Percentiles rank a stretch among this genome's conserved stretches.
These are phyloP conservation scores for Rhodosporidiobolus sp. DNA, from an alignment of 768 basidiomycete genomes.

Conservation along the genomic window DNA sequence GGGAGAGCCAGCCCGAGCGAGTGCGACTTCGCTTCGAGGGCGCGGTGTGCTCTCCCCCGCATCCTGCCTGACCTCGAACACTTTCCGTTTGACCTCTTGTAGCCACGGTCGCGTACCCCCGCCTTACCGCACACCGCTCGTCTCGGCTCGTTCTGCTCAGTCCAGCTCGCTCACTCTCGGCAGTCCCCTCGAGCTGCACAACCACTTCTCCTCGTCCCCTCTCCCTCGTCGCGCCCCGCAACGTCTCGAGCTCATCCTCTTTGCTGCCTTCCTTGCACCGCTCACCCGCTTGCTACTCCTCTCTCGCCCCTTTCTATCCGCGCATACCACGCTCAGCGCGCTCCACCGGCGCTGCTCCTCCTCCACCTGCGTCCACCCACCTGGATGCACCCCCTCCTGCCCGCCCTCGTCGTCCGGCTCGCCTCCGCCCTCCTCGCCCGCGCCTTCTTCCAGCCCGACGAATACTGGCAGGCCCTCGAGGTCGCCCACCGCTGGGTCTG, in stretches of 20 bases:
- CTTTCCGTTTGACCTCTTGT: too few species aligned
- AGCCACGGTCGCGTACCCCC: not conserved
- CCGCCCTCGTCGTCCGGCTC: conserved; percentile 46
- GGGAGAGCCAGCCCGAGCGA: not conserved
- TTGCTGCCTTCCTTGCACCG: too few species aligned
- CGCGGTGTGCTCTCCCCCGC: too few species aligned
- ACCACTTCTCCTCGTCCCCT: not conserved
- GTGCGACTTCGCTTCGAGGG: not conserved
- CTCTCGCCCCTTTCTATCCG: too few species aligned
- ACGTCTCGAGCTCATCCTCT: too few species aligned
- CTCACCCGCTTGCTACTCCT: too few species aligned
- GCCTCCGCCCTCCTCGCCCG: conserved; percentile 62
- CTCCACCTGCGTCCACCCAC: not conserved
- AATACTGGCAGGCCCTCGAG: conserved; percentile 92
- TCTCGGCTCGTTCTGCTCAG: not conserved
- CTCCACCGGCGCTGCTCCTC: not conserved
- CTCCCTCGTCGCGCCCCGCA: too few species aligned
- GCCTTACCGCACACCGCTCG: not conserved
- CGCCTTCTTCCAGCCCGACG: conserved; percentile 95
- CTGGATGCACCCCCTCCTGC: not conserved
- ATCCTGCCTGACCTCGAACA: too few species aligned
- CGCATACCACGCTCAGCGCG: too few species aligned
- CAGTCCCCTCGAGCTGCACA: not conserved
- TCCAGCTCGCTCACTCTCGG: not conserved
- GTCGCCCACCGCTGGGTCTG: conserved; percentile 84